phyloP scores from a whole-genome alignment of 2,329 filamentous ascomycete species.

The Cordyceps cateniannulata region DNA sequence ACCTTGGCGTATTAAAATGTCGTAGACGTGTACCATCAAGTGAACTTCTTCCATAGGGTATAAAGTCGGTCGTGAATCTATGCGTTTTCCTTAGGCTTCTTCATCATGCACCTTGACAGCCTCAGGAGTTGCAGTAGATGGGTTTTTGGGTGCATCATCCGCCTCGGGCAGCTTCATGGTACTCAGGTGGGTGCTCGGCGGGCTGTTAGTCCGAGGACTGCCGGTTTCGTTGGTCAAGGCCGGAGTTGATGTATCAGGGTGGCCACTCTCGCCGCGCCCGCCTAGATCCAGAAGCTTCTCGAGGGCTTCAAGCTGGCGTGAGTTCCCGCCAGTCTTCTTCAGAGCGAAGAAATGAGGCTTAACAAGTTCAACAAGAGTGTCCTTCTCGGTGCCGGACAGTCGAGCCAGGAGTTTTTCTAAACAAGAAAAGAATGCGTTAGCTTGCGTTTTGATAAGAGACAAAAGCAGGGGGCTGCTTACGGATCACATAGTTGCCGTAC shows the following conservation, averaged over 20 bases:
- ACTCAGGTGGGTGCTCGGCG: constrained; percentile 57
- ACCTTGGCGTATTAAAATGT: constrained; percentile 17
- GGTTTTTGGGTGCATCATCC: constrained; percentile 23
- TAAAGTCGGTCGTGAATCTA: constrained; percentile 12
- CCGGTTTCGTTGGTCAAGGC: constrained; percentile 62
- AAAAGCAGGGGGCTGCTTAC: constrained; percentile 51
- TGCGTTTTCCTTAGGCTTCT: constrained; percentile 22
- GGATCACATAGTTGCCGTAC: constrained; percentile 94
- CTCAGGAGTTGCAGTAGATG: constrained; percentile 13
- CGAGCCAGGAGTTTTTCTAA: constrained; percentile 72
- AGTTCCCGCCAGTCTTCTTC: constrained; percentile 58
- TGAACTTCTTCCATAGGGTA: constrained; percentile 7
- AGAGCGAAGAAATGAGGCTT: constrained; percentile 53
- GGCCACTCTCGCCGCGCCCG: constrained; percentile 24
- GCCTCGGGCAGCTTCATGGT: constrained; percentile 35
- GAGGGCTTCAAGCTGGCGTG: constrained; percentile 49
- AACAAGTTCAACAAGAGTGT: constrained; percentile 56
- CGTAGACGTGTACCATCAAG: constrained; percentile 17
- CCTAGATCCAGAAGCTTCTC: constrained; percentile 26
- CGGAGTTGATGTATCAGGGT: constrained; percentile 56
- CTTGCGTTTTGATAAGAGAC: background rate
- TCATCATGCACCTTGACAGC: constrained; percentile 23
- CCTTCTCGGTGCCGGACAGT: constrained; percentile 53
- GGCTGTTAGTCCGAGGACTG: constrained; percentile 60
- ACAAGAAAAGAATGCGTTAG: constrained; percentile 13